Base-by-base conservation (phyloP, 352 stramenopile species). In the Phytophthora tentaculata region DNA sequence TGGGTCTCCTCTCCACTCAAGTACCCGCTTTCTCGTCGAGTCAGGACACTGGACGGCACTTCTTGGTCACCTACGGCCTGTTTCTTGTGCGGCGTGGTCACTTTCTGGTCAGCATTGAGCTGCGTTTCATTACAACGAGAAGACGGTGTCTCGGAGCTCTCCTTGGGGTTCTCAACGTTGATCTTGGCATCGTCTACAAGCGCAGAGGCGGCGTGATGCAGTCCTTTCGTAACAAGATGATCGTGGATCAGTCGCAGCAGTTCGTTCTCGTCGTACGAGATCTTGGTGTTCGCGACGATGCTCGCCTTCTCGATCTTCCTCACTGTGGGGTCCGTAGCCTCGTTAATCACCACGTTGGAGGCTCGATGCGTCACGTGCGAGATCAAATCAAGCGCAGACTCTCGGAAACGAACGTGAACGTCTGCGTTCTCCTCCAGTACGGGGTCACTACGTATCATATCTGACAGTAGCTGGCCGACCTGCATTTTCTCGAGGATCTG, bases 401-500 rank as follows among this genome's bases (percentile, higher is more conserved):
- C 89, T 28, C 88, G 85, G 44, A 97, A 96, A n/a, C 88, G 83
- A 1, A 94, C 82, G 53, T 97, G 90, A 17, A 95, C 66, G 49
- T 96, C 89, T 4, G 87, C 88, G 26, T 92, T 94, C 54, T 95
- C 89, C 65, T 96, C 87, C 5, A 97, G 71, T 17, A 95, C 83
- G 6, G 90, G 88, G 16, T 95, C 89, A 57, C 81, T 82, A 22
- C 90, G 86, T 56, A 97, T 94, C 64, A 96, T 81, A 55, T 97
- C 90, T 0, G 89, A 96, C 8, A 97, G 71, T 17, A 96, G 41
- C 56, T 95, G 88, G 2, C 86, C 85, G 3, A 96, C 73, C 53
- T 95, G 88, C 90, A 97, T 97, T 48, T 96, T 95, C 64, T 97
- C 88, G 5, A 97, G 64, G 59, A 97, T 95, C 64, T 97, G 90